These are phyloP conservation scores for Neurospora sp. DNA, from an alignment of 495 filamentous ascomycete genomes.

Conservation along the genomic window DNA sequence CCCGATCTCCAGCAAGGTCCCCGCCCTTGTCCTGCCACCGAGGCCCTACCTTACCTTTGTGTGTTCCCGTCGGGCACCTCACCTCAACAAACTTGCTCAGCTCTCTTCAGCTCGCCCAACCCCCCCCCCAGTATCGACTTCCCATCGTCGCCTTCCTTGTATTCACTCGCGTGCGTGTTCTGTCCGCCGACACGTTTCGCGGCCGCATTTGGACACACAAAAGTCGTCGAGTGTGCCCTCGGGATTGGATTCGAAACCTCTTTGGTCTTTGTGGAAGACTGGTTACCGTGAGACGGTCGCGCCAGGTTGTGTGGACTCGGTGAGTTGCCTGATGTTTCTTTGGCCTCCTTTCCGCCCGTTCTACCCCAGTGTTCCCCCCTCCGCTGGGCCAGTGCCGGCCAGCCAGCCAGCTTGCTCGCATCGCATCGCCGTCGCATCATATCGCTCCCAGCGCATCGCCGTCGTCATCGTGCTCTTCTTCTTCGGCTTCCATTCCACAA, in stretches of 20 bases:
- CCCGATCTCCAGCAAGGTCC: background rate
- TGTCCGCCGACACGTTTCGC: slow-evolving; percentile 7
- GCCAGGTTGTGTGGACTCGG: slow-evolving; percentile 1
- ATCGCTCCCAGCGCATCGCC: slow-evolving; percentile 3
- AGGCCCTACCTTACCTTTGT: background rate
- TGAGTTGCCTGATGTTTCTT: slow-evolving; percentile 3
- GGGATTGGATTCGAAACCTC: slow-evolving; percentile 4
- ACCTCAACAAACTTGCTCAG: background rate
- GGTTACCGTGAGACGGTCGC: background rate
- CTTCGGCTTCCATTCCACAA: background rate
- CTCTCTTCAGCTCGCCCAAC: background rate
- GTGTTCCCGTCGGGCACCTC: background rate
- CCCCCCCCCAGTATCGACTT: background rate
- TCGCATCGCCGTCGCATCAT: slow-evolving; percentile 1
- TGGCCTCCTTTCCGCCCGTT: background rate
- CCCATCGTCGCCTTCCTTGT: background rate
- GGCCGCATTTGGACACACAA: background rate
- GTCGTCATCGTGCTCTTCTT: slow-evolving; percentile 1
- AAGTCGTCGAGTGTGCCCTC: slow-evolving; percentile 3
- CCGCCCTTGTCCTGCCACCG: background rate
- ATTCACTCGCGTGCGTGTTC: background rate
- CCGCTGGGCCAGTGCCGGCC: background rate
- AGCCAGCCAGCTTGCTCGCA: background rate
- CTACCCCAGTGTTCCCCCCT: background rate
- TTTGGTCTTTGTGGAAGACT: slow-evolving; percentile 7